These are phyloP conservation scores for Quaeritorhiza haematococci DNA, from an alignment of 371 early-diverging fungal species.

Conservation along the genomic window DNA sequence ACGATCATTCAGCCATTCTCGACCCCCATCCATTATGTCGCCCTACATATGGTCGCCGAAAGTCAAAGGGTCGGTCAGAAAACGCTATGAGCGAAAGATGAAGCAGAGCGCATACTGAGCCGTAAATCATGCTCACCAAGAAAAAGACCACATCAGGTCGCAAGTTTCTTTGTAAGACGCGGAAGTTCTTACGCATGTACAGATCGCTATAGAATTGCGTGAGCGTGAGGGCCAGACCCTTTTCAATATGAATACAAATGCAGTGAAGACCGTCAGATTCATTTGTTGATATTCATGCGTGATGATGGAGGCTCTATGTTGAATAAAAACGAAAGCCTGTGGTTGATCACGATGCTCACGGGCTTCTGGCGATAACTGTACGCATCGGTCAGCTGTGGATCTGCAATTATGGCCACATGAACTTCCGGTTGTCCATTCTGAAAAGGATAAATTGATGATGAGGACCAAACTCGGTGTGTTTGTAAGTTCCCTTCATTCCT, in stretches of 20 bases:
- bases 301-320: too few relatives aligned
- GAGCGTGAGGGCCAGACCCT: slow-evolving; percentile 32
- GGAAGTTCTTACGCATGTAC: slow-evolving; percentile 78
- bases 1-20: slow-evolving; percentile 60
- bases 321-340: too few relatives aligned
- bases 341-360: slow-evolving; percentile 17
- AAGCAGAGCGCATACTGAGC: too few relatives aligned
- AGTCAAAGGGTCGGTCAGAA: too few relatives aligned
- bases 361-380: slow-evolving; percentile 64
- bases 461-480: not conserved
- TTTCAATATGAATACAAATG: too few relatives aligned
- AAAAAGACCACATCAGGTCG: slow-evolving; percentile 65
- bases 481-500: too few relatives aligned
- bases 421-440: not conserved
- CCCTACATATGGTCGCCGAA: too few relatives aligned
- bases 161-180: slow-evolving; percentile 40
- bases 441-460: not conserved
- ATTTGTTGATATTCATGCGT: too few relatives aligned
- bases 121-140: slow-evolving; percentile 87
- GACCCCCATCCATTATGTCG: slow-evolving; percentile 72
- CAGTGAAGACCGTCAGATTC: too few relatives aligned
- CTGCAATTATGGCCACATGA: slow-evolving; percentile 49
- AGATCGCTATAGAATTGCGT: slow-evolving; percentile 76
- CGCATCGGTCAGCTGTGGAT: slow-evolving; percentile 89
- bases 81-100: too few relatives aligned